phyloP scores from a whole-genome alignment of 306 rosid genomes.

The Mimosa bimucronata region DNA sequence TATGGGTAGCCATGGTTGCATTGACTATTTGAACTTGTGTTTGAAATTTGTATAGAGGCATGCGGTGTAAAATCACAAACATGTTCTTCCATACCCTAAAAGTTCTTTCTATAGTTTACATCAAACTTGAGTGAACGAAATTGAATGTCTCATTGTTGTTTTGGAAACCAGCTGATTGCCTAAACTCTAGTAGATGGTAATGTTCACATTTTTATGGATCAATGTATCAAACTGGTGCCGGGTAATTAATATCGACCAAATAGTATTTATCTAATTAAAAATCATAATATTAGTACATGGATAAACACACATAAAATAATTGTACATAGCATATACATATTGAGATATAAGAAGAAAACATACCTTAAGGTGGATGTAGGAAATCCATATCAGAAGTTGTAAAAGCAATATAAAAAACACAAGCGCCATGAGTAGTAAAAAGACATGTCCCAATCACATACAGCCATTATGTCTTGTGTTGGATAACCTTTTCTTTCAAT shows the following conservation, averaged over 20 bases:
- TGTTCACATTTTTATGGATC: not conserved
- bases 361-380: not conserved
- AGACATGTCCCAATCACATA: not conserved
- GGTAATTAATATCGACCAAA: not conserved
- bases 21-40: too few relatives aligned
- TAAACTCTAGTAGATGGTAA: not conserved
- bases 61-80: too few relatives aligned
- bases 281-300: not conserved
- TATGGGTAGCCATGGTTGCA: not conserved
- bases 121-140: too few relatives aligned
- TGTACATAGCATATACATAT: not conserved
- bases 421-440: not conserved
- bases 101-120: too few relatives aligned
- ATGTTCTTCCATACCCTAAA: too few relatives aligned
- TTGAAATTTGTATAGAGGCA: too few relatives aligned
- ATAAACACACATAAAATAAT: not conserved
- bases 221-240: not conserved
- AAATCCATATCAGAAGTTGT: not conserved
- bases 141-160: too few relatives aligned
- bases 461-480: not conserved
- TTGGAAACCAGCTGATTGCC: too few relatives aligned
- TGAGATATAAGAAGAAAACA: not conserved
- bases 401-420: not conserved
- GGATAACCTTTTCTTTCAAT: not conserved
- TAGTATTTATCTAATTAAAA: not conserved